A percentile compares a stretch with the other conserved stretches of the same genome.
Conservation (phyloP, 2,329 filamentous ascomycete genomes). For the Phyllosticta paracitricarpa region DNA sequence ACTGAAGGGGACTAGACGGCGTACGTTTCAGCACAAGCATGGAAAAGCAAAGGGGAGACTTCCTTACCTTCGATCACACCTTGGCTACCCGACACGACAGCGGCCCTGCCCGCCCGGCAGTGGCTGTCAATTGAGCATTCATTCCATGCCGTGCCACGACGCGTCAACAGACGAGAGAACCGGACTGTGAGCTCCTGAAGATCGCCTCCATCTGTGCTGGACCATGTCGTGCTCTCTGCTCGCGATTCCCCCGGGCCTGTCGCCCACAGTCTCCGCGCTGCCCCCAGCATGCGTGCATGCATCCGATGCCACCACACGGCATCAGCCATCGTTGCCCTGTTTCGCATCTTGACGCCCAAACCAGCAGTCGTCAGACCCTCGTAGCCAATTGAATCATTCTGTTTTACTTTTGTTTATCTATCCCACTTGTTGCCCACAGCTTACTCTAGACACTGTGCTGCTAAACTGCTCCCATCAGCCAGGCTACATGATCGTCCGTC, state of each 20-base stretch:
- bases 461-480: no score
- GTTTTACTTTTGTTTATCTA: neutral
- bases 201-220: neutral
- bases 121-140: neutral
- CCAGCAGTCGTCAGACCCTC: neutral
- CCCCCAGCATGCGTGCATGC: neutral
- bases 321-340: neutral
- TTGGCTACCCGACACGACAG: neutral
- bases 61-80: neutral
- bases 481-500: slow-evolving; percentile 2
- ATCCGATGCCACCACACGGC: neutral
- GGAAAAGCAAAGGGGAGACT: neutral
- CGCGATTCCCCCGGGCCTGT: neutral
- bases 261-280: neutral
- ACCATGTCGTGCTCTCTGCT: no score
- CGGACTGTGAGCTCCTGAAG: neutral
- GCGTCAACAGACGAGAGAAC: neutral
- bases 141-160: neutral
- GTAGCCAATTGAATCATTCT: neutral
- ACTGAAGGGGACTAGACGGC: neutral
- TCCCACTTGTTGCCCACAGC: neutral
- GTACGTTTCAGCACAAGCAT: neutral
- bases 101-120: neutral
- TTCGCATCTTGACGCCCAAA: neutral
- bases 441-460: neutral